These are phyloP conservation scores for Sphagnum magellanicum DNA, from an alignment of 228 moss, liverwort and hornwort species.

Conservation along the genomic window DNA sequence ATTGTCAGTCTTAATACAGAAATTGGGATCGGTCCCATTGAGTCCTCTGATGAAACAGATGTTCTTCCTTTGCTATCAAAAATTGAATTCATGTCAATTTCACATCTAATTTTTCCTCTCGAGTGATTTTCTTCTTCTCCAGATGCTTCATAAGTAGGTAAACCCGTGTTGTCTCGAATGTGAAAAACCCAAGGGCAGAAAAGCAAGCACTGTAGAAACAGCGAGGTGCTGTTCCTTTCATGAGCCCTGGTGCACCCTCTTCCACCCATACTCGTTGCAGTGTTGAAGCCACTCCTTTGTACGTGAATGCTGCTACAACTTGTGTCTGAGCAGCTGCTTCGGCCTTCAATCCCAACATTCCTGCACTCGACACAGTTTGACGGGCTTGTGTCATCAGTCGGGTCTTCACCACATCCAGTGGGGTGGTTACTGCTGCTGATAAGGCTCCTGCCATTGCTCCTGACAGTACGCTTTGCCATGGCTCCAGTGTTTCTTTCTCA, in stretches of 20 bases:
- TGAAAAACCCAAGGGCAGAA: slow-evolving; percentile 71
- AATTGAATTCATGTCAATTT: slow-evolving; percentile 14
- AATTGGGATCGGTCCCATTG: too few relatives aligned
- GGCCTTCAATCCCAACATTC: slow-evolving; percentile 45
- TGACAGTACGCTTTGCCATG: slow-evolving; percentile 74
- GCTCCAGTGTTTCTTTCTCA: slow-evolving; percentile 40
- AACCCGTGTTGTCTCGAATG: slow-evolving; percentile 60
- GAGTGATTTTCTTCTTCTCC: slow-evolving; percentile 25
- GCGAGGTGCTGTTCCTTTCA: slow-evolving; percentile 60
- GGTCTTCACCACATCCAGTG: slow-evolving; percentile 83
- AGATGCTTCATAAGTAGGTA: slow-evolving; percentile 54
- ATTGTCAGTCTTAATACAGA: too few relatives aligned
- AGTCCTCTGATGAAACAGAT: too few relatives aligned
- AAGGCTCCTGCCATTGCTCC: slow-evolving; percentile 70
- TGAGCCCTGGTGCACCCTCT: slow-evolving; percentile 54
- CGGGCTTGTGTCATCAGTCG: slow-evolving; percentile 75
- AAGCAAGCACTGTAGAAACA: slow-evolving; percentile 73
- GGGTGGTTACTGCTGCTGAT: slow-evolving; percentile 66
- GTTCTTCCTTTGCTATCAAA: too few relatives aligned
- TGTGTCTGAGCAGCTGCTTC: slow-evolving; percentile 77
- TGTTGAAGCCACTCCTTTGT: slow-evolving; percentile 60
- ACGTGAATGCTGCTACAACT: slow-evolving; percentile 62
- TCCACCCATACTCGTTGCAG: slow-evolving; percentile 63
- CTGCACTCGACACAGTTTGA: slow-evolving; percentile 33
- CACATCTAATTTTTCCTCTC: slow-evolving; percentile 14